Evolutionary conservation across 495 filamentous ascomycete species (phyloP).

Genomic region (Articulospora tetracladia): DNA sequence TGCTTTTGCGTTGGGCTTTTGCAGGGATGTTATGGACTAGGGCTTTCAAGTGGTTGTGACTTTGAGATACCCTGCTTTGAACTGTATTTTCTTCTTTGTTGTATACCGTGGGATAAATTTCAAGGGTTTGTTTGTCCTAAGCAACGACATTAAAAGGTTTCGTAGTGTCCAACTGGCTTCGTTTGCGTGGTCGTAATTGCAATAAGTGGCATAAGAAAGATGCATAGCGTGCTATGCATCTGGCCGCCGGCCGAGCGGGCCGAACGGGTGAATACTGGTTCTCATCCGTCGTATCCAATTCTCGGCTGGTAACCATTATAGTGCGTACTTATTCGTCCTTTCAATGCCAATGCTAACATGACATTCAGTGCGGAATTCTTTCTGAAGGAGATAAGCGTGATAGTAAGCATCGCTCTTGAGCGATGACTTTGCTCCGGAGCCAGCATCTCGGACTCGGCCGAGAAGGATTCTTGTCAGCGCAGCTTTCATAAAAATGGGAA

Average conservation of each 20-base stretch:
- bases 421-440: constrained; percentile 43
- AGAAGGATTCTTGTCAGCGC: constrained; percentile 20
- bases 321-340: background rate
- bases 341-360: constrained; percentile 1
- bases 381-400: constrained; percentile 56
- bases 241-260: background rate
- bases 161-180: background rate
- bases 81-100: no score
- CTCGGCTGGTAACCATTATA: background rate
- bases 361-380: constrained; percentile 34
- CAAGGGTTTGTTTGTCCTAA: no score
- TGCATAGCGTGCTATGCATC: constrained; percentile 12
- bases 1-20: background rate
- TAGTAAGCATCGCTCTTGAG: constrained; percentile 46
- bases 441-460: constrained; percentile 51
- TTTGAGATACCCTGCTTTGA: no score
- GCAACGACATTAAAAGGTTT: no score
- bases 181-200: background rate
- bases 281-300: background rate
- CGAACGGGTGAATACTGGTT: background rate
- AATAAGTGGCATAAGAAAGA: constrained; percentile 21
- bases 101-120: no score
- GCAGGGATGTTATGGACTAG: background rate
- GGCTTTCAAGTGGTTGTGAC: no score
- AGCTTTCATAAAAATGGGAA: background rate